These are phyloP conservation scores for Ophiostoma himal-ulmi DNA, from an alignment of 2,329 filamentous ascomycete genomes.

Conservation along the genomic window DNA sequence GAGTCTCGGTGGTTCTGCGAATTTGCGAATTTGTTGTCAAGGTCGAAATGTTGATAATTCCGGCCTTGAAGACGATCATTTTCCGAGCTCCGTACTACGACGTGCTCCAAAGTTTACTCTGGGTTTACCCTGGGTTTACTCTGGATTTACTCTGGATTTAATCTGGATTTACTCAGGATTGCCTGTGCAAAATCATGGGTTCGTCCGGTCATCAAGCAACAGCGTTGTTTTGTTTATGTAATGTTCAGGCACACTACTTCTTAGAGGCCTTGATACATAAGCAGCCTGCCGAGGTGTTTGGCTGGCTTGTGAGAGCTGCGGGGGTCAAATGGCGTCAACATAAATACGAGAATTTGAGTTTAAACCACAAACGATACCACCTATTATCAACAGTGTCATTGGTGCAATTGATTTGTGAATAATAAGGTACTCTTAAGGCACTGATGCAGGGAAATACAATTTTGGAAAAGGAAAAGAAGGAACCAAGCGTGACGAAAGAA, in stretches of 20 bases:
- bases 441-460: background rate
- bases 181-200: background rate
- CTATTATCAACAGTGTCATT: too few species aligned
- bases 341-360: background rate
- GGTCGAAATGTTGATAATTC: background rate
- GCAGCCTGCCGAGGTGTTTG: background rate
- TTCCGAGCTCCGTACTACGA: constrained; percentile 8
- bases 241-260: background rate
- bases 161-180: background rate
- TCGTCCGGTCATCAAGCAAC: background rate
- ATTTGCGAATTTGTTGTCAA: background rate
- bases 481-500: background rate
- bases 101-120: background rate
- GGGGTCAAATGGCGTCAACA: constrained; percentile 4
- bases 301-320: constrained; percentile 10
- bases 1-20: background rate
- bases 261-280: background rate
- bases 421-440: background rate
- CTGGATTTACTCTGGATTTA: background rate
- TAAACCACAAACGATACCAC: background rate
- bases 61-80: background rate
- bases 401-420: background rate
- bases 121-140: background rate
- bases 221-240: background rate
- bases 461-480: background rate